A percentile compares a stretch with the other conserved stretches of the same genome.
Conservation (phyloP, 176 grass and related monocot genomes). For the Chloris gayana region DNA sequence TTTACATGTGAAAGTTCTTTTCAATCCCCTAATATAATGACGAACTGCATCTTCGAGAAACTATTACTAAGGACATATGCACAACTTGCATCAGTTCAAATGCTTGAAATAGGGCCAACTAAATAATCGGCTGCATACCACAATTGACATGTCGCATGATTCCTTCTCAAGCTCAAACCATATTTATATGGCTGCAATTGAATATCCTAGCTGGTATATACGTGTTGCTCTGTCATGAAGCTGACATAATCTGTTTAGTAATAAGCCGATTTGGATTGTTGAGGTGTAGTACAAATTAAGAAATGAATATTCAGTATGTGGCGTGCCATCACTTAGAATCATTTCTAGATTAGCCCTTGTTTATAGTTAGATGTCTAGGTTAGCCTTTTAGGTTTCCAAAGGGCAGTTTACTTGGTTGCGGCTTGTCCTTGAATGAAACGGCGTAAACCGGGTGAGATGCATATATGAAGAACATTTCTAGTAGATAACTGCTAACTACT, state of each 20-base stretch:
- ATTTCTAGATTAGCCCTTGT: not conserved
- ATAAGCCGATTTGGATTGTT: not conserved
- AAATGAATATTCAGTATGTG: not conserved
- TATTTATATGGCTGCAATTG: not conserved
- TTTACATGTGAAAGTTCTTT: too few species aligned
- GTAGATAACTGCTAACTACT: not conserved
- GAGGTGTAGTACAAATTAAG: slow-evolving; percentile 1
- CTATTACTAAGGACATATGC: not conserved
- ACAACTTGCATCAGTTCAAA: not conserved
- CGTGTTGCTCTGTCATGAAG: slow-evolving; percentile 32
- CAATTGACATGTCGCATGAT: slow-evolving; percentile 19
- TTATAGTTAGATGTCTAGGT: not conserved
- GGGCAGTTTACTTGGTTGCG: not conserved
- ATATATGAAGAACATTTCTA: not conserved
- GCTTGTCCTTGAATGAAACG: slow-evolving; percentile 27
- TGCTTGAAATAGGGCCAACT: not conserved
- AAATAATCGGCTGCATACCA: not conserved
- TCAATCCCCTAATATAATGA: too few species aligned
- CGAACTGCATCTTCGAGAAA: too few species aligned
- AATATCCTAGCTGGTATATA: slow-evolving; percentile 12
- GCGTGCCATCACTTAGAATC: not conserved
- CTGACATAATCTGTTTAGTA: slow-evolving; percentile 30
- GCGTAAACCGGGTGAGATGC: not conserved
- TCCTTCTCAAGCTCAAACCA: slow-evolving; percentile 10
- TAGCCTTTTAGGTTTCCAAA: slow-evolving; percentile 32